Evolutionary conservation across 2,329 filamentous ascomycete genomes (phyloP).

Genomic region (Malbranchea cinnamomea): DNA sequence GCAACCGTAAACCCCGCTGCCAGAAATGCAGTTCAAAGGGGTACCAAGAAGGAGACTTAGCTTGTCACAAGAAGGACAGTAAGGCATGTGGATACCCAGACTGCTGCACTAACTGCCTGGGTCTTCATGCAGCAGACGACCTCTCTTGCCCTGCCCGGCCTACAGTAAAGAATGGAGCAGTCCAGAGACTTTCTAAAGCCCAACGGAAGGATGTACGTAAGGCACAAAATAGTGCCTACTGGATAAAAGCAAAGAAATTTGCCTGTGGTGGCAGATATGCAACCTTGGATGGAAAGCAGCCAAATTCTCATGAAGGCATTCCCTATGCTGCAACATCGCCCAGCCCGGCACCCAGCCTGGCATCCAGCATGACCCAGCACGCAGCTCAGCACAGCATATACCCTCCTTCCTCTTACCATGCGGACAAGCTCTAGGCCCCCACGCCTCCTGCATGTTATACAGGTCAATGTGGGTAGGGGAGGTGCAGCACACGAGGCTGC

Average conservation of each 20-base stretch:
- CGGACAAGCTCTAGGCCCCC: neutral
- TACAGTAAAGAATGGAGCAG: neutral
- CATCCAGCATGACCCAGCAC: neutral
- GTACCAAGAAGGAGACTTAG: neutral
- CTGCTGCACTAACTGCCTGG: conserved; percentile 1
- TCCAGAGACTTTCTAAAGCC: neutral
- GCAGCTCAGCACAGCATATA: neutral
- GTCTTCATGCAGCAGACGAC: conserved; percentile 1
- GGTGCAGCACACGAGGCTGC: conserved; percentile 1
- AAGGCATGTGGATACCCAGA: neutral
- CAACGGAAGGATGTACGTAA: neutral
- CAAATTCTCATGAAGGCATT: neutral
- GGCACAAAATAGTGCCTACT: neutral
- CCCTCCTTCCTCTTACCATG: conserved; percentile 1
- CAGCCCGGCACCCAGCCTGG: no score
- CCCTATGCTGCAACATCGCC: neutral
- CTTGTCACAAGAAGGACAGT: neutral
- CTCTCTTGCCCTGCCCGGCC: conserved; percentile 1
- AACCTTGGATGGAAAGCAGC: neutral
- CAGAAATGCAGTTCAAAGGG: neutral
- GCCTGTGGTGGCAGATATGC: neutral
- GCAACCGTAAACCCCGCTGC: conserved; percentile 2
- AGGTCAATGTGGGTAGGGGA: neutral
- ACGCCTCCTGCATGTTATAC: neutral
- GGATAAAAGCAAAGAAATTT: neutral